Evolutionary conservation across 768 basidiomycete genomes (phyloP), one percentile per base, ranked within the genome.

Genomic region (Leccinum rimulosum): DNA sequence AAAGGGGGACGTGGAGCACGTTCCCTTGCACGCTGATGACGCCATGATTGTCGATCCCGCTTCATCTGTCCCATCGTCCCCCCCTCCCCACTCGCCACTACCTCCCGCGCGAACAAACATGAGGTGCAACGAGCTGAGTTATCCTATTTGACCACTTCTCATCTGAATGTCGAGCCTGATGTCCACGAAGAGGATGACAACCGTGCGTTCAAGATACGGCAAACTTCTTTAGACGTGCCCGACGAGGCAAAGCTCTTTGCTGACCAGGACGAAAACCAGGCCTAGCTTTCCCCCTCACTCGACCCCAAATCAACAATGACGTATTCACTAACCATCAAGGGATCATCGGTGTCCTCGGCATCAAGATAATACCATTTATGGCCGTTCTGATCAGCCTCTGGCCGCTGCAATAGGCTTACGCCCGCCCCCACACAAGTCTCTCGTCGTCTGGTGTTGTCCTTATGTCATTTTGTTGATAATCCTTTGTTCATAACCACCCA

Each of bases 121-220:
- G 70, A 72, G 47, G 61, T 73, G 2, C 63, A 70, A 3, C 70
- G 70, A 19, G 66, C 31, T 10, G 66, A 74, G 19, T 11, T 73
- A 0, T 53, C 72, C 1, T 68, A 66, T 33, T 66, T 70, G 25
- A 73, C 79, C 25, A 65, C 79, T 19, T 60, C 72, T 67, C 48
- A 69, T 75, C 47, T 59, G 63, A 35, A 70, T 25, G 59, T 73
- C 56, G 68, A 70, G 43, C 72, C 76, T n/a, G 79, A 78, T 1
- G 4, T 51, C n/a, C 61, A 84, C 28, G 80, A 81, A n/a, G 82
- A 78, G 25, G 89, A 87, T 48, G 79, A 79, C 10, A 73, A 75
- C 43, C 86, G 85, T 17, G 84, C 79, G 4, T 82, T 81, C 66
- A 93, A 93, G 80, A 89, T 89, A 71, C 82, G 87, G 61, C 79